Base-by-base conservation (phyloP, 495 filamentous ascomycete species). In the Penicillium herquei region DNA sequence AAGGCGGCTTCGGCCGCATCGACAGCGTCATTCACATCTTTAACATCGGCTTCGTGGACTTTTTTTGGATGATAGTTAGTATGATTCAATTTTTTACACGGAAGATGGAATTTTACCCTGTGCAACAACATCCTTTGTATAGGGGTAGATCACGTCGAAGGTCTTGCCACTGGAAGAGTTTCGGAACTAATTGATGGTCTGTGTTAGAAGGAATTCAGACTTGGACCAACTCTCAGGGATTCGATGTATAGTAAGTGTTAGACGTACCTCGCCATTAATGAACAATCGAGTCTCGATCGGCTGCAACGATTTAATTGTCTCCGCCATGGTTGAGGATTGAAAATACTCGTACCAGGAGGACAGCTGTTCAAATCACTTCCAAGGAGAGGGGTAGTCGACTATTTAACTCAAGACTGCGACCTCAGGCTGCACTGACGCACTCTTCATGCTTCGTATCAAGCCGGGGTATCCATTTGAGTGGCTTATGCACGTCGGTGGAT, bases 11-110 rank as follows among this genome's bases (percentile, higher is more conserved):
- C 75, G 39, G 84, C 86, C 8, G 84, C 79, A 2, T 75, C 72
- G 6, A 87, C 81, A 31, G 85, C 84, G 6, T 67, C 65, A 65
- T 87, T 73, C 54, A 81, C 78, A 53, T 89, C 84, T n/a, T 77
- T 54, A 31, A 65, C 62, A 17, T 67, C 73, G 10, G 83, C 81
- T 60, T 79, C 74, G 44, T 75, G 68, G 48, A 83, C 69, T 70
- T 2, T 26, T 26, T 26, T 26, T 1, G 4, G 21, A 26, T 26
- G 21, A 26, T 34, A 13, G 8, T 37, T 35, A 42, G 41, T 39
- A 51, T 13, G 41, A 42, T 53, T 26, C 21, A 30, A 58, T 52
- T 37, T 58, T 8, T 31, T 1, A 32, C 31, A 30, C 0, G 3
- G 33, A 11, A 8, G 5, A 16, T 37, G n/a, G 8, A 33, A 30